These are phyloP conservation scores for Colletotrichum kahawae DNA, from an alignment of 2,329 filamentous ascomycete genomes.

Conservation along the genomic window DNA sequence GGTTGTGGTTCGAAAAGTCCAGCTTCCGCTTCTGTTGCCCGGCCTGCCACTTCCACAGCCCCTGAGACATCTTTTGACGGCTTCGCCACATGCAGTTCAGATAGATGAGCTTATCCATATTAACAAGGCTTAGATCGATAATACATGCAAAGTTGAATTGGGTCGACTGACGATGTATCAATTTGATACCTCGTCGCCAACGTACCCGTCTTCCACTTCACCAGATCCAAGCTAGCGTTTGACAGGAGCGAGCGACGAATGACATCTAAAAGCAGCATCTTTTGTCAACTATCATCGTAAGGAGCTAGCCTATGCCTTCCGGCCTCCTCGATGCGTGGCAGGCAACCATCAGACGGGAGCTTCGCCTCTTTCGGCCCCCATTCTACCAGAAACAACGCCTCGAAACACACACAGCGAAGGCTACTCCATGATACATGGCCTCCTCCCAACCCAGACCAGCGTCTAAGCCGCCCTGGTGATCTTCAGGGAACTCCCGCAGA, in stretches of 20 bases:
- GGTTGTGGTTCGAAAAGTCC: not conserved
- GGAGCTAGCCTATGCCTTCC: not conserved
- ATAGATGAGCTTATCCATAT: not conserved
- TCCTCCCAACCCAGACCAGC: rapidly evolving
- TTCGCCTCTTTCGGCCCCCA: not conserved
- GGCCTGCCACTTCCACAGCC: not conserved
- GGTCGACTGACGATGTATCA: not conserved
- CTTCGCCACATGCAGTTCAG: not conserved
- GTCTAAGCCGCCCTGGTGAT: not conserved
- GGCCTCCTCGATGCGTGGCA: not conserved
- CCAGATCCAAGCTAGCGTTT: not conserved
- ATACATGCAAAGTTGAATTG: not conserved
- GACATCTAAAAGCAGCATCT: not conserved
- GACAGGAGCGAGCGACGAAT: not conserved
- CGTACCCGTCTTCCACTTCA: not conserved
- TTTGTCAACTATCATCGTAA: not conserved
- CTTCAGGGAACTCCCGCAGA: not conserved
- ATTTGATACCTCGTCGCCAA: not conserved
- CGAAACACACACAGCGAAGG: not conserved
- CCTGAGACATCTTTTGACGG: not conserved
- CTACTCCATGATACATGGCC: not conserved
- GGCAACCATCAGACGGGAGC: not conserved
- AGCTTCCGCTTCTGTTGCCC: not conserved
- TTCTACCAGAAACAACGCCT: not conserved
- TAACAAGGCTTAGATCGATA: not conserved